Base-by-base conservation (phyloP, 305 asterid genomes). In the Solanum aculeatissimum region DNA sequence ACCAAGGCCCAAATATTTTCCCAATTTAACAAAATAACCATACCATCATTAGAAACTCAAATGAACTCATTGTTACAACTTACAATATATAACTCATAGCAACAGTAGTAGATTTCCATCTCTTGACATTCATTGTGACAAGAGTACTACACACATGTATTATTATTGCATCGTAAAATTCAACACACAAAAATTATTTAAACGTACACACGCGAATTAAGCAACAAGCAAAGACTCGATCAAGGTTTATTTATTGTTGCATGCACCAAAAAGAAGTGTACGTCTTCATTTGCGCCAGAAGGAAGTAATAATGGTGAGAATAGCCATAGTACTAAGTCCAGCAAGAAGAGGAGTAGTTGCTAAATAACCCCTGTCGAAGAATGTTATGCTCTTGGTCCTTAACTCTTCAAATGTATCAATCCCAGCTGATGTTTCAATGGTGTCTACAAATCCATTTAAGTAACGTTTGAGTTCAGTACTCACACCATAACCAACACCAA, bases 401-500 rank as follows among this genome's bases (percentile, higher is more conserved):
- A 87, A 83, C 2, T 40, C 57, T 4, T 45, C 91, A 11, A 6
- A 83, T 38, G 84, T 51, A 18, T 10, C 14, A 19, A 40, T 32
- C 32, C 43, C 70, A n/a, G 35, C 40, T 35, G 40, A 6, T 12
- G 57, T 2, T 23, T 35, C 60, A 18, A 83, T 4, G 0, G 51
- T 14, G 42, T 32, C 35, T n/a, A 79, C 66, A 10, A 84, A 4
- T 15, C 5, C 47, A 58, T 77, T 42, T 3, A 84, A 0, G 47
- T 15, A 40, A 38, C 90, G 85, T 83, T 89, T 87, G 0, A 87
- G 1, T 75, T 93, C 97, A 35, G 79, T 80, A 6, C 89, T 83
- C 0, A 90, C 83, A 55, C 94, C 93, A 65, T 91, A 88, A 21
- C 97, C 97, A 8, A 89, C 93, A 4, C 97, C 94, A 27, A 89